Base-by-base conservation (phyloP, 2,329 filamentous ascomycete genomes). In the Mollisiaceae sp. region DNA sequence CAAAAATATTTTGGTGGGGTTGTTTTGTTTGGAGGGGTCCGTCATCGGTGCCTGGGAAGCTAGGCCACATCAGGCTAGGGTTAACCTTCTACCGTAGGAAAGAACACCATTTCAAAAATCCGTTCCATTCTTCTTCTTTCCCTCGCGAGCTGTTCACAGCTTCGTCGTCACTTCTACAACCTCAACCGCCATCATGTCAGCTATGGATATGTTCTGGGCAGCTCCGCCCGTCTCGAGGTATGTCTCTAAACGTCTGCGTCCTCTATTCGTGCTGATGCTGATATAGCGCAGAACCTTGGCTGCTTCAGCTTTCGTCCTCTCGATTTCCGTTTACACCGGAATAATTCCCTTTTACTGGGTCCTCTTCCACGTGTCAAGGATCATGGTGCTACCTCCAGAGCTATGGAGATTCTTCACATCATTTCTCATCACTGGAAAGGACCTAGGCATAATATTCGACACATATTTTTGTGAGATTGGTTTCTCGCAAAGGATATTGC, bases 151-250 rank as follows among this genome's bases (percentile, higher is more conserved):
- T 69, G 11, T 65, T 43, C 24, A 57, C 59, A 69, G 62, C 69
- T 67, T 70, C 64, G 61, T 67, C 58, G 43, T 62, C 57, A 56
- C 52, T 65, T 59, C 36, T 39, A 59, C 36, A 57, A 47, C 56
- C 38, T 43, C 64, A 61, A 64, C 32, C 45, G 63, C 65, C 65
- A 71, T 65, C 61, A 76, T 75, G 74, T 76, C 75, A 74, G 71
- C 73, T 64, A 86, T 88, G 83, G 86, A 89, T 78, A 80, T 81
- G 69, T 90, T 89, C 76, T 89, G 86, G 85, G 81, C 83, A 71
- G 83, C 86, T 72, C 89, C 89, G 74, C 88, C 88, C 63, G 85
- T 91, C 71, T 82, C 86, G 64, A 86, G 89, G 89, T 91, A 83
- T 74, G 81, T 72, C 63, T 45, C 70, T 54, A 61, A 57, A 41